Percentiles rank a stretch among this genome's conserved stretches.
phyloP scores from a whole-genome alignment of 768 basidiomycete genomes.

The Albatrellus ellisii region DNA sequence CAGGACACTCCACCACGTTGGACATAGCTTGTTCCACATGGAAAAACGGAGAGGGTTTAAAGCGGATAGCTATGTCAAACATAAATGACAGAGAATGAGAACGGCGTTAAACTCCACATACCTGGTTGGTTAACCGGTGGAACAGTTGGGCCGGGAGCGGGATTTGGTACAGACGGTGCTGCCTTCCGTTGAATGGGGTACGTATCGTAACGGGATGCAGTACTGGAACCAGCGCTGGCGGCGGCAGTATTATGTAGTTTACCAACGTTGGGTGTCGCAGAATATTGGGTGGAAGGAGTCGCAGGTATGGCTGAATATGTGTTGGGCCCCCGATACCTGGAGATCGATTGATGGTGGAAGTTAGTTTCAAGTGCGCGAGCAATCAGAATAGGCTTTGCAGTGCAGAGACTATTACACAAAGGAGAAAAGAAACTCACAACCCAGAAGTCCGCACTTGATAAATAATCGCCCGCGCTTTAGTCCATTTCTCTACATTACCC shows the following conservation, averaged over 20 bases:
- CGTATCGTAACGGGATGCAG: slow-evolving; percentile 24
- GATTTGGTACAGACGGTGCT: slow-evolving; percentile 10
- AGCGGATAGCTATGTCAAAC: slow-evolving; percentile 41
- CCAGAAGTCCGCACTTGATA: slow-evolving; percentile 52
- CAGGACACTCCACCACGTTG: slow-evolving; percentile 61
- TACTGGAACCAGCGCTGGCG: neutral
- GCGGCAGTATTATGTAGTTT: no score
- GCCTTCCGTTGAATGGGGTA: slow-evolving; percentile 46
- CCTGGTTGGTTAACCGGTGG: slow-evolving; percentile 18
- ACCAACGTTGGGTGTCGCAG: neutral
- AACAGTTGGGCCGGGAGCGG: slow-evolving; percentile 26
- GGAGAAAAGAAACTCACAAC: slow-evolving; percentile 36
- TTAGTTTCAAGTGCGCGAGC: neutral
- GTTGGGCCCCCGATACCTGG: neutral
- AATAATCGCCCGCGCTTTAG: slow-evolving; percentile 53
- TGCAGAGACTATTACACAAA: no score
- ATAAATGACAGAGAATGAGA: slow-evolving; percentile 6
- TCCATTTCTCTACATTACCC: slow-evolving; percentile 52
- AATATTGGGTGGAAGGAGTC: neutral
- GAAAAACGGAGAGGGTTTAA: slow-evolving; percentile 75
- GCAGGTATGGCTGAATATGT: neutral
- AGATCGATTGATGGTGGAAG: neutral
- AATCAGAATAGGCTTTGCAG: no score
- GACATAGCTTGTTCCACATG: slow-evolving; percentile 54
- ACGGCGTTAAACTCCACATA: slow-evolving; percentile 15